phyloP scores from a whole-genome alignment of 345 rosid genomes.

The Euphorbia tirucalli region DNA sequence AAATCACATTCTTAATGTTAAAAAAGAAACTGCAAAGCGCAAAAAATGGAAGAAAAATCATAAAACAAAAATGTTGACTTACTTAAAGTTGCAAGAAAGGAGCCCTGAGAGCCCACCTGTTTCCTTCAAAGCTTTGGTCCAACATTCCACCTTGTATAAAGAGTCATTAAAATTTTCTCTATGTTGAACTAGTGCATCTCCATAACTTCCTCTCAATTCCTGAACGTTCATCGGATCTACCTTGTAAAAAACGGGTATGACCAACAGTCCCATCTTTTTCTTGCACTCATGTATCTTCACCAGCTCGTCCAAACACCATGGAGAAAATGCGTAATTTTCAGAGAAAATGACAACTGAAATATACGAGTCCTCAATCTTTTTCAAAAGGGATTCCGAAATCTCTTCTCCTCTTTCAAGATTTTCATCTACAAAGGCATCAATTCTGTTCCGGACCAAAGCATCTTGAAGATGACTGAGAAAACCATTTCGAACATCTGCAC shows the following conservation, averaged over 20 bases:
- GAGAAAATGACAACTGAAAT: too few relatives aligned
- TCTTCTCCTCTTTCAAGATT: conserved; percentile 8
- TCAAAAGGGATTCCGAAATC: too few relatives aligned
- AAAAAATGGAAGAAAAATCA: background rate
- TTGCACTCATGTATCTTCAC: too few relatives aligned
- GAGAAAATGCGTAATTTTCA: background rate
- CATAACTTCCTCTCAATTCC: background rate
- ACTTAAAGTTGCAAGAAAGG: background rate
- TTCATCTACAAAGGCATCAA: background rate
- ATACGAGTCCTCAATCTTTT: too few relatives aligned
- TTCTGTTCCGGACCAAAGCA: background rate
- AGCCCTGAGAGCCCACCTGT: background rate
- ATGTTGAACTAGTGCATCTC: background rate
- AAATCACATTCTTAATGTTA: background rate
- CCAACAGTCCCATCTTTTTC: too few relatives aligned
- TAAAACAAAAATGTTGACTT: background rate
- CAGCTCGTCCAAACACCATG: too few relatives aligned
- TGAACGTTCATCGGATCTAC: background rate
- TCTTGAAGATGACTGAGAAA: background rate
- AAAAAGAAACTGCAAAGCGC: background rate
- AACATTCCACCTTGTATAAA: background rate
- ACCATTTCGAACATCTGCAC: background rate
- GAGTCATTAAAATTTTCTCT: background rate
- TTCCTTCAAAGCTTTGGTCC: background rate
- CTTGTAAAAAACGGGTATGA: background rate